These are phyloP conservation scores for Dicorynia guianensis DNA, from an alignment of 306 rosid genomes.

Conservation along the genomic window DNA sequence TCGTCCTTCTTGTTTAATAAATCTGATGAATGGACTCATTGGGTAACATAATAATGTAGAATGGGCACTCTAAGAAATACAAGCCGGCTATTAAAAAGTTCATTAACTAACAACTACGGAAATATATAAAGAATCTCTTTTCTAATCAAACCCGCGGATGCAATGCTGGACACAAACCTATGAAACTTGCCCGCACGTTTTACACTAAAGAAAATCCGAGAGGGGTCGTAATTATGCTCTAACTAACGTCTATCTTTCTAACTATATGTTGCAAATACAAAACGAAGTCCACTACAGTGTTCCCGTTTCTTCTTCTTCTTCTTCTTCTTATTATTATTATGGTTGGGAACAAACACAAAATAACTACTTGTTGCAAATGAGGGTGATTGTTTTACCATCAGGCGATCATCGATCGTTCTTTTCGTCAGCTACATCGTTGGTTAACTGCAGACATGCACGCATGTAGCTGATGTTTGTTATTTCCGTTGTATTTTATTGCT, in stretches of 20 bases:
- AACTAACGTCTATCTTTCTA: too few species aligned
- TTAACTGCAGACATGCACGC: too few species aligned
- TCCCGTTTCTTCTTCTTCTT: too few species aligned
- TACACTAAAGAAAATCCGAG: neutral
- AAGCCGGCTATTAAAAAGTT: too few species aligned
- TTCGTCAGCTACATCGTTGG: neutral
- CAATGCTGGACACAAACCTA: neutral
- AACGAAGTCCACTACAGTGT: neutral
- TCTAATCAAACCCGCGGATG: conserved; percentile 30
- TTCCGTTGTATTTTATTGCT: too few species aligned
- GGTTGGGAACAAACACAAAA: too few species aligned
- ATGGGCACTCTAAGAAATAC: neutral
- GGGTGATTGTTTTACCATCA: neutral
- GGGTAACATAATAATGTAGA: neutral
- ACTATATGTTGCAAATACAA: neutral
- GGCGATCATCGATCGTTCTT: neutral
- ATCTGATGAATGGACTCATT: neutral
- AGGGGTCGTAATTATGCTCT: conserved; percentile 13
- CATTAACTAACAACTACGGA: neutral
- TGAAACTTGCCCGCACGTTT: conserved; percentile 56
- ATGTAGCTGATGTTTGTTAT: too few species aligned
- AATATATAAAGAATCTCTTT: conserved; percentile 1
- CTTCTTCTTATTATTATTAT: too few species aligned
- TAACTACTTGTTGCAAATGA: too few species aligned
- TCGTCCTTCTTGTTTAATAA: too few species aligned